Evolutionary conservation across 768 basidiomycete genomes (phyloP).

Genomic region (Tulasnella sp.): DNA sequence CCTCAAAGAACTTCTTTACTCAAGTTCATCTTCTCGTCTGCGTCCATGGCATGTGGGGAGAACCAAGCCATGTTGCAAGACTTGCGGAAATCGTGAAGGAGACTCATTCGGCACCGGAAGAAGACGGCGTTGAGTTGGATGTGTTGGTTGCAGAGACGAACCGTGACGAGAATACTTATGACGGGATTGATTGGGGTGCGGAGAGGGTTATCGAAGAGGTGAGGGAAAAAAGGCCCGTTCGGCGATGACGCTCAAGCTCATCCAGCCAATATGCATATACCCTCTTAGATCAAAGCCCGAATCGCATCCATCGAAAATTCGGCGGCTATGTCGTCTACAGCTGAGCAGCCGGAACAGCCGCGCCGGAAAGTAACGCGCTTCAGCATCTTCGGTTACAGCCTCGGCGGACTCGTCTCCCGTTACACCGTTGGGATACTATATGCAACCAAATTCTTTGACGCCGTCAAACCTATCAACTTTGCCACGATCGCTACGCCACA

Average conservation of each 20-base stretch:
- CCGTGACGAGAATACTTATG: conserved; percentile 58
- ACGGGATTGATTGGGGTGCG: conserved; percentile 77
- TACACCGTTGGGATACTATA: conserved; percentile 67
- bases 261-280: background rate
- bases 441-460: conserved; percentile 62
- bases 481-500: conserved; percentile 79
- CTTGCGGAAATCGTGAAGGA: conserved; percentile 49
- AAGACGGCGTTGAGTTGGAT: conserved; percentile 39
- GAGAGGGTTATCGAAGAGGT: conserved; percentile 78
- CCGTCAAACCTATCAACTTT: conserved; percentile 68
- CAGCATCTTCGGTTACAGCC: conserved; percentile 67
- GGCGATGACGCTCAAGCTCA: background rate
- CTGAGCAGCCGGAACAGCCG: conserved; percentile 25
- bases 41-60: conserved; percentile 66
- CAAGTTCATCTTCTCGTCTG: conserved; percentile 22
- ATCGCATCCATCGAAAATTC: conserved; percentile 42
- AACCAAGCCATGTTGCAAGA: conserved; percentile 55
- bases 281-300: conserved; percentile 47
- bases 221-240: conserved; percentile 24
- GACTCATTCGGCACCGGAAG: conserved; percentile 27
- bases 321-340: conserved; percentile 33
- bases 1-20: background rate
- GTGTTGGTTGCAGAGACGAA: conserved; percentile 62
- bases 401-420: conserved; percentile 71
- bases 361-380: conserved; percentile 52